phyloP scores from a whole-genome alignment of 2,329 filamentous ascomycete species.

The Verticillium nonalfalfae region DNA sequence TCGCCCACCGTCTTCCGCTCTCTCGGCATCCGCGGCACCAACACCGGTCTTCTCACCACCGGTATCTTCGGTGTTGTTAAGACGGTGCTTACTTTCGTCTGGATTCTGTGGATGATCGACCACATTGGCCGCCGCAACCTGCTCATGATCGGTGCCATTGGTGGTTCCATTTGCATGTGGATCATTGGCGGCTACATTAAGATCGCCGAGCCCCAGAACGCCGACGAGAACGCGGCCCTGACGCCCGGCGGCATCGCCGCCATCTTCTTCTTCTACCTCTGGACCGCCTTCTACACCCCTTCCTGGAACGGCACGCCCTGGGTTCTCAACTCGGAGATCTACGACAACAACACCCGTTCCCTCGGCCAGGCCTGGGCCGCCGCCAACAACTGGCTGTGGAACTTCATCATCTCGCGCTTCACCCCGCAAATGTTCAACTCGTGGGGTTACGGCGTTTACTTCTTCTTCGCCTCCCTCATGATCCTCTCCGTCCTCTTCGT shows the following conservation, averaged over 20 bases:
- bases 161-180: conserved; percentile 54
- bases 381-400: conserved; percentile 67
- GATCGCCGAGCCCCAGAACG: conserved; percentile 24
- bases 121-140: conserved; percentile 47
- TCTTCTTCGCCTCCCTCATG: conserved; percentile 63
- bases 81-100: conserved; percentile 60
- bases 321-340: conserved; percentile 69
- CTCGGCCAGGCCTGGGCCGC: conserved; percentile 68
- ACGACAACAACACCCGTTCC: conserved; percentile 27
- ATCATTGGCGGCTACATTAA: conserved; percentile 52
- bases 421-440: conserved; percentile 58
- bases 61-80: conserved; percentile 75
- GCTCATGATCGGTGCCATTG: conserved; percentile 55
- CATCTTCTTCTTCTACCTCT: conserved; percentile 69
- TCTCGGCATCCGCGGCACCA: conserved; percentile 38
- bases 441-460: conserved; percentile 59
- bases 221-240: conserved; percentile 23
- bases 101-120: conserved; percentile 65
- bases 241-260: conserved; percentile 45
- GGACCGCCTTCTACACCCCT: conserved; percentile 66
- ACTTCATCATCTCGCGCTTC: conserved; percentile 63
- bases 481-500: conserved; percentile 51
- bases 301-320: conserved; percentile 70
- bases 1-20: conserved; percentile 59
- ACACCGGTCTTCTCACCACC: conserved; percentile 50